phyloP scores from a whole-genome alignment of 2,329 filamentous ascomycete species.

The Aspergillus vadensis region DNA sequence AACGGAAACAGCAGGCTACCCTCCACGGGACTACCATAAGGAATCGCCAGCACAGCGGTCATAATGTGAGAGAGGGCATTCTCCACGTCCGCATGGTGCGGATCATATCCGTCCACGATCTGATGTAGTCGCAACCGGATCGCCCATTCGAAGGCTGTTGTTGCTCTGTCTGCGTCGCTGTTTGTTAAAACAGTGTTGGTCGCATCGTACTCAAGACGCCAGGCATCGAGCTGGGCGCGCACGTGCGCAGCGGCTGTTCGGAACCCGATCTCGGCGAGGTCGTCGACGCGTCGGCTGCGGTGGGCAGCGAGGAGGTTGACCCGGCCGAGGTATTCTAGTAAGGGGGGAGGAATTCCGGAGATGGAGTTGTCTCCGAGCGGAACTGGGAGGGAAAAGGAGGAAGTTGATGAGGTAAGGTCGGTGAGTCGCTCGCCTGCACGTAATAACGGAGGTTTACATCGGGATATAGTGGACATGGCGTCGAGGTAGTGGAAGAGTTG shows the following conservation, averaged over 20 bases:
- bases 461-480: slow-evolving; percentile 34
- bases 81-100: slow-evolving; percentile 38
- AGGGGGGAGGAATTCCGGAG: slow-evolving; percentile 23
- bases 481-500: slow-evolving; percentile 42
- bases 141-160: slow-evolving; percentile 46
- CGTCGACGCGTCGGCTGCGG: slow-evolving; percentile 29
- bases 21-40: slow-evolving; percentile 47
- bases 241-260: slow-evolving; percentile 35
- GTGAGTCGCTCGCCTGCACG: slow-evolving; percentile 19
- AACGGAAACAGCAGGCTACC: slow-evolving; percentile 46
- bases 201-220: slow-evolving; percentile 35
- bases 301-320: slow-evolving; percentile 33
- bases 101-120: slow-evolving; percentile 47
- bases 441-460: slow-evolving; percentile 31
- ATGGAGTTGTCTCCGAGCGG: slow-evolving; percentile 15
- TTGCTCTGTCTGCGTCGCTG: slow-evolving; percentile 37
- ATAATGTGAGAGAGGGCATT: slow-evolving; percentile 40
- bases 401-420: slow-evolving; percentile 18
- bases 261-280: slow-evolving; percentile 35
- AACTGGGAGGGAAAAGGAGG: neutral
- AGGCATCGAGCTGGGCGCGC: slow-evolving; percentile 42
- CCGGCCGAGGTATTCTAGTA: slow-evolving; percentile 32
- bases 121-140: slow-evolving; percentile 48
- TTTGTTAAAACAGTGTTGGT: slow-evolving; percentile 18
- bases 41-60: slow-evolving; percentile 41